Base-by-base conservation (phyloP, 306 rosid species). In the Dryas alaskensis region DNA sequence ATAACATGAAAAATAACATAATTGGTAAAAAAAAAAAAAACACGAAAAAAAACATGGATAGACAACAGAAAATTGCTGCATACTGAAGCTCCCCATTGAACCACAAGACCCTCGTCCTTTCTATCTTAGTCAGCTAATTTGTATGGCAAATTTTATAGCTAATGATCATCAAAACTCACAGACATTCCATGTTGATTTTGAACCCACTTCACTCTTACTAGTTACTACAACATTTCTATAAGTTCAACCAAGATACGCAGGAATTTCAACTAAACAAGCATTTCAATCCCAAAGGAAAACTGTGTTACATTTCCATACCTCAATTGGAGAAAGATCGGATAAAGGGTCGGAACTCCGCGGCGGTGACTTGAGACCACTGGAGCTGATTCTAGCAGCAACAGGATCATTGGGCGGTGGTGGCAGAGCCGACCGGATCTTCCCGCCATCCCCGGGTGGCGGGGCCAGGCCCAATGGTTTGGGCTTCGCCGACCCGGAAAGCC, bases 401-500 rank as follows among this genome's bases (percentile, higher is more conserved):
- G 98, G 98, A 78, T 95, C 99, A 78, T 92, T 88, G 2, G 99
- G 97, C 47, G 99, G 99, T 11, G 90, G 99, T 37, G 95, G 99
- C 70, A 94, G 90, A 4, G 96, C 89, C 69, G 97, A 84, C 85
- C 98, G 87, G 66, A 86, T 83, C 78, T 90, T 95, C 65, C 86
- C 92, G 1, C 87, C 37, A 31, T 31, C 13, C 55, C 96, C 92
- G 3, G 99, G 99, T 4, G 99, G 98, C 49, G 99, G 99, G 52
- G 97, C 96, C 73, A 95, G 86, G 65, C 89, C 78, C 75, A 92
- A 72, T 4, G 81, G 54, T 85, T 88, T 92, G 3, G 97, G 92
- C 83, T 95, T 95, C 19, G 73, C 79, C 55, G 87, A 43, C 14
- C 87, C 90, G 11, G 97, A 63, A 64, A 89, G 67, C 46, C 97